Evolutionary conservation across 2,329 filamentous ascomycete species (phyloP).

Genomic region (Aspergillus clavatus): DNA sequence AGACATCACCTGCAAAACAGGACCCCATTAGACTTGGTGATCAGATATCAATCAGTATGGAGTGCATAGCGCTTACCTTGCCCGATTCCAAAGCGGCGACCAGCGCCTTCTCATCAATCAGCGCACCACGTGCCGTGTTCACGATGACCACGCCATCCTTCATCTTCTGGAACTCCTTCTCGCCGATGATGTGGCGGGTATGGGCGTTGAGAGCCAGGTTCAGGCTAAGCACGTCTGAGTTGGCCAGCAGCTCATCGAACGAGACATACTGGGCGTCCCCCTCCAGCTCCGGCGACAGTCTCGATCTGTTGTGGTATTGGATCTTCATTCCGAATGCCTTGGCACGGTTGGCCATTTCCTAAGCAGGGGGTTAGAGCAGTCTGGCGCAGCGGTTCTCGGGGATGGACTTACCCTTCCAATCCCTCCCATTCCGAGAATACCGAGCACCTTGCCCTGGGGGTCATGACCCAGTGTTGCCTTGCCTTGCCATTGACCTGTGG

Average conservation of each 20-base stretch:
- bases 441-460: constrained; percentile 42
- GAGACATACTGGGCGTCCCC: constrained; percentile 41
- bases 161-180: constrained; percentile 43
- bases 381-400: background rate
- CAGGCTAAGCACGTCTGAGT: constrained; percentile 43
- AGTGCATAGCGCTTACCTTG: constrained; percentile 29
- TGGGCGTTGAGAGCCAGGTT: constrained; percentile 43
- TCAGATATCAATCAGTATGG: background rate
- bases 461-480: constrained; percentile 42
- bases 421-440: constrained; percentile 47
- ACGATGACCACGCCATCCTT: constrained; percentile 44
- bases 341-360: constrained; percentile 45
- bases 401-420: constrained; percentile 39
- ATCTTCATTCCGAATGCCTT: constrained; percentile 46
- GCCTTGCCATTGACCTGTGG: constrained; percentile 39
- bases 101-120: constrained; percentile 46
- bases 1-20: constrained; percentile 32
- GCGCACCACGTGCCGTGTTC: constrained; percentile 42
- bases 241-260: constrained; percentile 44
- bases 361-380: background rate
- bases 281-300: constrained; percentile 39
- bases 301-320: constrained; percentile 44
- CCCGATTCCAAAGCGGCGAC: constrained; percentile 42
- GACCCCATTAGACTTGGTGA: background rate
- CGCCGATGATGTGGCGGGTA: constrained; percentile 44